Conservation (phyloP, 2,329 filamentous ascomycete genomes). For the Fusarium mundagurra region DNA sequence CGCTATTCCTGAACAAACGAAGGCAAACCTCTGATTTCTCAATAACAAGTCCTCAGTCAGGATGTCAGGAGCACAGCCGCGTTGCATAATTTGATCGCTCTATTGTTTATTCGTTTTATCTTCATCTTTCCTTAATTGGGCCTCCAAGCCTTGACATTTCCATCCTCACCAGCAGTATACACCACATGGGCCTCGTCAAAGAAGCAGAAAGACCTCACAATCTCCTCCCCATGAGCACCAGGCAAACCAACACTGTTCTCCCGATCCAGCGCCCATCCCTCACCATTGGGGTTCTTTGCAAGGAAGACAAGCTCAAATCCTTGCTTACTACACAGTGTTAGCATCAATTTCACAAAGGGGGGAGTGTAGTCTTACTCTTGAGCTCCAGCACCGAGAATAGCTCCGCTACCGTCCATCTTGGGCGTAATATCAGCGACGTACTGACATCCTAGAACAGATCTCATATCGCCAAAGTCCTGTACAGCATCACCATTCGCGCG, state of each 20-base stretch:
- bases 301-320: conserved; percentile 70
- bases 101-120: background rate
- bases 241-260: conserved; percentile 67
- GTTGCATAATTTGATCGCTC: background rate
- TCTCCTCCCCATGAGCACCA: conserved; percentile 71
- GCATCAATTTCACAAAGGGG: conserved; percentile 36
- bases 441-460: conserved; percentile 72
- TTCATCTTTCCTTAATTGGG: conserved; percentile 32
- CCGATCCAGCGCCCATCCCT: conserved; percentile 65
- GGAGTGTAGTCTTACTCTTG: conserved; percentile 67
- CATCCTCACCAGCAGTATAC: conserved; percentile 69
- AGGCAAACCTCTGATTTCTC: background rate
- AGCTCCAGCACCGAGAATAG: conserved; percentile 71
- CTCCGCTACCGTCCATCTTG: conserved; percentile 67
- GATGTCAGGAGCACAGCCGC: background rate
- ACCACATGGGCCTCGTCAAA: conserved; percentile 68
- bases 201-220: conserved; percentile 72
- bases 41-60: too few relatives aligned
- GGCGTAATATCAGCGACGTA: conserved; percentile 76
- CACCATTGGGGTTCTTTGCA: conserved; percentile 53
- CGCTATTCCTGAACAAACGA: background rate
- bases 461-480: conserved; percentile 73
- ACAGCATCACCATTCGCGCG: conserved; percentile 67
- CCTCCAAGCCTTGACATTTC: conserved; percentile 66
- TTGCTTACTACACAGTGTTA: conserved; percentile 54